Percentiles rank a stretch among this genome's conserved stretches.
Evolutionary conservation across 108 stramenopile species (phyloP).

Genomic region (Nitzschia sp.): DNA sequence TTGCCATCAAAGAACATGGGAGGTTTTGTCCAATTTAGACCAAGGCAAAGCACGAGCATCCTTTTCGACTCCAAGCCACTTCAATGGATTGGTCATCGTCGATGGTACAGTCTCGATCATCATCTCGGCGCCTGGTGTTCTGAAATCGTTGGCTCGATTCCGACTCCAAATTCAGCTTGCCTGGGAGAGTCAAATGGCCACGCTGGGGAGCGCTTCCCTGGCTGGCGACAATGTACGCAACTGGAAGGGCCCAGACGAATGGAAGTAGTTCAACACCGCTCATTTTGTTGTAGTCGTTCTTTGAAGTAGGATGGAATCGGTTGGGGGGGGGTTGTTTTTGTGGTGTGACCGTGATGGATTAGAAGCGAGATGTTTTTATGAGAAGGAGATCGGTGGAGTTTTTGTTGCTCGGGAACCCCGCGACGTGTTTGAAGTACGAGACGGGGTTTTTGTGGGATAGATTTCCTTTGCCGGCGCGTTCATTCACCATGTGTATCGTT

Average conservation of each 20-base stretch:
- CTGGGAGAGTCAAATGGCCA: background rate
- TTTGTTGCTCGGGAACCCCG: too few species aligned
- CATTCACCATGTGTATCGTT: too few species aligned
- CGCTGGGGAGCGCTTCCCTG: background rate
- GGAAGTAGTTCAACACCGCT: constrained; percentile 12
- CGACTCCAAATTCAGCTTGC: background rate
- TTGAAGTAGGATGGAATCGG: too few species aligned
- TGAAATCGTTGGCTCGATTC: background rate
- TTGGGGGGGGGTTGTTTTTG: too few species aligned
- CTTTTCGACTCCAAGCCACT: background rate
- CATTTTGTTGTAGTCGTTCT: background rate
- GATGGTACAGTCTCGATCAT: background rate
- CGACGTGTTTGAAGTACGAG: too few species aligned
- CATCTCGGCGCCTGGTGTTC: background rate
- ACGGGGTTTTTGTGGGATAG: too few species aligned
- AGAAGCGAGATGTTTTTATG: too few species aligned
- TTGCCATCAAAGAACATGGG: too few species aligned
- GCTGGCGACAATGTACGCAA: constrained; percentile 12
- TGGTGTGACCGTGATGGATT: too few species aligned
- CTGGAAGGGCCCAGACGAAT: constrained; percentile 20
- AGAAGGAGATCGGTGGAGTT: too few species aligned
- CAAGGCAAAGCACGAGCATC: constrained; percentile 4
- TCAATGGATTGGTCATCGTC: background rate
- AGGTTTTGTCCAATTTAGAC: too few species aligned
- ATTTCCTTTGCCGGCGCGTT: too few species aligned